Conservation (phyloP, 2,329 filamentous ascomycete species). For the Botrytis cinerea region DNA sequence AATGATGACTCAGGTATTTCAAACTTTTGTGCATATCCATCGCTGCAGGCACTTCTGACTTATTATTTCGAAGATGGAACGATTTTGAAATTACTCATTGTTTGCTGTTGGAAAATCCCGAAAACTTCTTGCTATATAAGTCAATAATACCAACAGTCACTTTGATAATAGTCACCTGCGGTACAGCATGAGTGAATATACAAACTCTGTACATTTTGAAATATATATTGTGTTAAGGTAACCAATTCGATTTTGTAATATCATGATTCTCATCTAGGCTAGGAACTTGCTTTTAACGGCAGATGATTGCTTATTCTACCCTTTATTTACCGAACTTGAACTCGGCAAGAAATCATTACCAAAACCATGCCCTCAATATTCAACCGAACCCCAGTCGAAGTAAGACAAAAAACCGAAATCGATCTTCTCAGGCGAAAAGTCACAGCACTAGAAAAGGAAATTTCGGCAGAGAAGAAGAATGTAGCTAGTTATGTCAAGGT, state of each 20-base stretch:
- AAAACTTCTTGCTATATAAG: not conserved
- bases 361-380: not conserved
- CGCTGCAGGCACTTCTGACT: too few relatives aligned
- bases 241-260: not conserved
- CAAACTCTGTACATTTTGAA: not conserved
- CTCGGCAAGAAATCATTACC: not conserved
- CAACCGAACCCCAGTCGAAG: not conserved
- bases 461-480: not conserved
- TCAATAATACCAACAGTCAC: not conserved
- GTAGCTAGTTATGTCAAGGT: not conserved
- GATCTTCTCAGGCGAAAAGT: not conserved
- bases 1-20: not conserved
- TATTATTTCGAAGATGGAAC: not conserved
- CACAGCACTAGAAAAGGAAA: not conserved
- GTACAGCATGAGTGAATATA: too few relatives aligned
- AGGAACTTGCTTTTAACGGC: accelerated
- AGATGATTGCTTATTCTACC: not conserved
- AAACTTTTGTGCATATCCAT: not conserved
- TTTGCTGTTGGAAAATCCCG: not conserved
- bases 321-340: not conserved
- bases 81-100: not conserved
- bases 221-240: not conserved
- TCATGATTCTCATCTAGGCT: too few relatives aligned
- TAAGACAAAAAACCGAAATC: not conserved
- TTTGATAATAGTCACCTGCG: not conserved